These are phyloP conservation scores for Stenocarpella maydis DNA, from an alignment of 2,329 filamentous ascomycete species.

Conservation along the genomic window DNA sequence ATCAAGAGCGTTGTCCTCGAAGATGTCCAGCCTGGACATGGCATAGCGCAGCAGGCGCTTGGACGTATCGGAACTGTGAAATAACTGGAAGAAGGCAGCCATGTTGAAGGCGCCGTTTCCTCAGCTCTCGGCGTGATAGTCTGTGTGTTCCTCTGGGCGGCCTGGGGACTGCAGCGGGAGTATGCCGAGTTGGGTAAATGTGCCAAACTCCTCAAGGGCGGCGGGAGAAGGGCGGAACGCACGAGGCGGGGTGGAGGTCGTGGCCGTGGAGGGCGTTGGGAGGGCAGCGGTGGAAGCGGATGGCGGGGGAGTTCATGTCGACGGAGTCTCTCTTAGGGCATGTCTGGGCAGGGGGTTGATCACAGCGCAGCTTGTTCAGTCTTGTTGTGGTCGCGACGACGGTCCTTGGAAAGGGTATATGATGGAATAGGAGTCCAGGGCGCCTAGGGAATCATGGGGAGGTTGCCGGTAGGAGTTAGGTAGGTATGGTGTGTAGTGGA, in stretches of 20 bases:
- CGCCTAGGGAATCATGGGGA: not conserved
- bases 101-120: slow-evolving; percentile 53
- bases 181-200: not conserved
- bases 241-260: slow-evolving; percentile 13
- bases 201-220: slow-evolving; percentile 19
- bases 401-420: not conserved
- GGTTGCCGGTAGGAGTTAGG: not conserved
- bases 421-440: not conserved
- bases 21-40: slow-evolving; percentile 81
- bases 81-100: slow-evolving; percentile 75
- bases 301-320: slow-evolving; percentile 34
- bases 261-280: slow-evolving; percentile 28
- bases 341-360: not conserved
- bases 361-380: slow-evolving; percentile 1
- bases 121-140: not conserved
- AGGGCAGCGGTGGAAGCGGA: slow-evolving; percentile 25
- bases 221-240: not conserved
- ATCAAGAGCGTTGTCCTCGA: slow-evolving; percentile 88
- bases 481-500: not conserved
- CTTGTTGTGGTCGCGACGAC: not conserved
- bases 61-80: slow-evolving; percentile 77
- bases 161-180: not conserved
- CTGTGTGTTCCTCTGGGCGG: not conserved
- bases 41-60: slow-evolving; percentile 90
- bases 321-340: slow-evolving; percentile 28